These are phyloP conservation scores for Leishmania aethiopica DNA, from an alignment of 208 protist species.

Conservation along the genomic window DNA sequence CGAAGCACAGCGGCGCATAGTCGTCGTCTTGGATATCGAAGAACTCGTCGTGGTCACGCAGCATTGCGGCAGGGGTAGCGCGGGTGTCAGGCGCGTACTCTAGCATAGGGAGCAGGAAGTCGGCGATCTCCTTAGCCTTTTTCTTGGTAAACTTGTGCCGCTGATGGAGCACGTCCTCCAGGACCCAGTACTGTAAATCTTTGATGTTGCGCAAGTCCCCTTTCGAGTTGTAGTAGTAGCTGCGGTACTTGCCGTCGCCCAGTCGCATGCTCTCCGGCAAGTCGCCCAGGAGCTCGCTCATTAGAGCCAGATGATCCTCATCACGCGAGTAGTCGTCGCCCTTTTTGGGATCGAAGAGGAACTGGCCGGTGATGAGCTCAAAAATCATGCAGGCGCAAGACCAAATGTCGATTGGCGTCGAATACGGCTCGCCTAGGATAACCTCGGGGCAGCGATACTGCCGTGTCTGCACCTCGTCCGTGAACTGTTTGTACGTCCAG, in stretches of 20 bases:
- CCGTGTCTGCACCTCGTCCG: slow-evolving; percentile 93
- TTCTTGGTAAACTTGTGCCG: slow-evolving; percentile 92
- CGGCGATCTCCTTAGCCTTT: slow-evolving; percentile 91
- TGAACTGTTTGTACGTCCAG: slow-evolving; percentile 97
- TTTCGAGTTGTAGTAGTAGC: slow-evolving; percentile 89
- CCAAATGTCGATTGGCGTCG: slow-evolving; percentile 91
- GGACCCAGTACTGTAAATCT: slow-evolving; percentile 72
- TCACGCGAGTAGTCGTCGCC: slow-evolving; percentile 91
- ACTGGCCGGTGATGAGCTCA: slow-evolving; percentile 94
- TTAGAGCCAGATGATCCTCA: slow-evolving; percentile 94
- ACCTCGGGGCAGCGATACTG: slow-evolving; percentile 95
- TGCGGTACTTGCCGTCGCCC: slow-evolving; percentile 69
- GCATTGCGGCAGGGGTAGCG: slow-evolving; percentile 86
- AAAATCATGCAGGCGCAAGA: slow-evolving; percentile 94
- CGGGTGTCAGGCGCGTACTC: slow-evolving; percentile 85
- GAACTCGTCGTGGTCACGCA: slow-evolving; percentile 80
- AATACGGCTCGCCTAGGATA: slow-evolving; percentile 89
- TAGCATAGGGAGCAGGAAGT: slow-evolving; percentile 97
- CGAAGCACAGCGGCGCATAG: slow-evolving; percentile 81
- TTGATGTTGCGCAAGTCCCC: slow-evolving; percentile 83
- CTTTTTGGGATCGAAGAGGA: slow-evolving; percentile 94
- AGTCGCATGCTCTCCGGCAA: slow-evolving; percentile 89
- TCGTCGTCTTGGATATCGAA: slow-evolving; percentile 88
- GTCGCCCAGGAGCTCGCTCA: slow-evolving; percentile 94
- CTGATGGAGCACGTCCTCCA: slow-evolving; percentile 91